Evolutionary conservation across 2,329 filamentous ascomycete genomes (phyloP).

Genomic region (Aspergillus ruber): DNA sequence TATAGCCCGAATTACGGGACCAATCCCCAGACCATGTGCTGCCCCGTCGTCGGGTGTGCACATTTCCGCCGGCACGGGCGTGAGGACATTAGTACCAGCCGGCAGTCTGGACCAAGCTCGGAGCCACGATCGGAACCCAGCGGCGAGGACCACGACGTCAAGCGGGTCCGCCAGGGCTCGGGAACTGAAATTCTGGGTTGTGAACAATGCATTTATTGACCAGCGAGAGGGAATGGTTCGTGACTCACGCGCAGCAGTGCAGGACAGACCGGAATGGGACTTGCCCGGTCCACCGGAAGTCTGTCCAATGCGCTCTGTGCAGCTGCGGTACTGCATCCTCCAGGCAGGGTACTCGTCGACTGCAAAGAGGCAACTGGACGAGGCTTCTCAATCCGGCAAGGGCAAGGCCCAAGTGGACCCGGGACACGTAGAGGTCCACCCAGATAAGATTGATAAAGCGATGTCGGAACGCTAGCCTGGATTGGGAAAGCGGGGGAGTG

Average conservation of each 20-base stretch:
- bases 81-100: too few relatives aligned
- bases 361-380: background rate
- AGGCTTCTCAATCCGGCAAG: background rate
- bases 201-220: background rate
- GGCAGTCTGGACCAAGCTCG: background rate
- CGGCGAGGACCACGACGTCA: background rate
- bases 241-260: background rate
- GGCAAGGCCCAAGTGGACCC: background rate
- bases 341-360: background rate
- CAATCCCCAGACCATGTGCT: too few relatives aligned
- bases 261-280: background rate
- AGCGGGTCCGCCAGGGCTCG: background rate
- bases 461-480: background rate
- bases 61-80: background rate
- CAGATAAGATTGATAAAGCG: constrained; percentile 2
- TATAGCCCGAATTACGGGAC: background rate
- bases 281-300: too few relatives aligned
- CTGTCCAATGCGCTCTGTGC: too few relatives aligned
- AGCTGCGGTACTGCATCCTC: too few relatives aligned
- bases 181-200: background rate
- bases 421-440: background rate
- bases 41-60: background rate
- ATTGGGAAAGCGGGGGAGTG: background rate
- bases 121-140: background rate
- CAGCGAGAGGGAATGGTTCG: background rate